Evolutionary conservation across 768 basidiomycete species (phyloP).

Genomic region (Amanita rimosa): DNA sequence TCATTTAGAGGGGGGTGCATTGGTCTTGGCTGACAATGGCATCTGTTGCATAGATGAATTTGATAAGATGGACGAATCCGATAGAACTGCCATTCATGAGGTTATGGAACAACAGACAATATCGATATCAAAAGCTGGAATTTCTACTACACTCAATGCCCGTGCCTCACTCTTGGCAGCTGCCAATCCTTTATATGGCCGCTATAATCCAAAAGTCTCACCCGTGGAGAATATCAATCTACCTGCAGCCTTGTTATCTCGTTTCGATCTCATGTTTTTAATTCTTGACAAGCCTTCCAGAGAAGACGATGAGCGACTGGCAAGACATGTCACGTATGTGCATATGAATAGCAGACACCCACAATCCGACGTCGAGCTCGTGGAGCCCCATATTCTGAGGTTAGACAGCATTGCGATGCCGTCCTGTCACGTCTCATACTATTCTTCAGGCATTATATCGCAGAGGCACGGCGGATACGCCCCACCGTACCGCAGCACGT

Average conservation of each 20-base stretch:
- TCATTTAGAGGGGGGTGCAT: slow-evolving; percentile 88
- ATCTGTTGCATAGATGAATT: slow-evolving; percentile 99
- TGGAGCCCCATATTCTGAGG: slow-evolving; percentile 87
- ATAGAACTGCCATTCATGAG: slow-evolving; percentile 97
- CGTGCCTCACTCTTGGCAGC: slow-evolving; percentile 96
- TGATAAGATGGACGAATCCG: slow-evolving; percentile 99
- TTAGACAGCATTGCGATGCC: slow-evolving; percentile 19
- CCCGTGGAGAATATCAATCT: slow-evolving; percentile 99
- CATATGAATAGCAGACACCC: slow-evolving; percentile 96
- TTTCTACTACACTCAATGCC: slow-evolving; percentile 96
- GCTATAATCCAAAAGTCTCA: slow-evolving; percentile 96
- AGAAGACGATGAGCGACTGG: slow-evolving; percentile 93
- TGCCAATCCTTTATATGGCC: slow-evolving; percentile 94
- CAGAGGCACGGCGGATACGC: slow-evolving; percentile 75
- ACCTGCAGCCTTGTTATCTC: slow-evolving; percentile 89
- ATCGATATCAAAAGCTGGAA: slow-evolving; percentile 98
- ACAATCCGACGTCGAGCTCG: slow-evolving; percentile 68
- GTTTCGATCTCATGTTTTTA: slow-evolving; percentile 94
- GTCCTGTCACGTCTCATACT: slow-evolving; percentile 5
- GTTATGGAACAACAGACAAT: slow-evolving; percentile 99
- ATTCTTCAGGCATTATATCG: slow-evolving; percentile 78
- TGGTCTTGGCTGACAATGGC: slow-evolving; percentile 97
- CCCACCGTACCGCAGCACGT: slow-evolving; percentile 86
- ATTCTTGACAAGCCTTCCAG: slow-evolving; percentile 92
- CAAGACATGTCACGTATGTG: slow-evolving; percentile 95